A percentile compares a stretch with the other conserved stretches of the same genome.
Conservation (phyloP, 352 stramenopile genomes). For the Phytophthora pini region DNA sequence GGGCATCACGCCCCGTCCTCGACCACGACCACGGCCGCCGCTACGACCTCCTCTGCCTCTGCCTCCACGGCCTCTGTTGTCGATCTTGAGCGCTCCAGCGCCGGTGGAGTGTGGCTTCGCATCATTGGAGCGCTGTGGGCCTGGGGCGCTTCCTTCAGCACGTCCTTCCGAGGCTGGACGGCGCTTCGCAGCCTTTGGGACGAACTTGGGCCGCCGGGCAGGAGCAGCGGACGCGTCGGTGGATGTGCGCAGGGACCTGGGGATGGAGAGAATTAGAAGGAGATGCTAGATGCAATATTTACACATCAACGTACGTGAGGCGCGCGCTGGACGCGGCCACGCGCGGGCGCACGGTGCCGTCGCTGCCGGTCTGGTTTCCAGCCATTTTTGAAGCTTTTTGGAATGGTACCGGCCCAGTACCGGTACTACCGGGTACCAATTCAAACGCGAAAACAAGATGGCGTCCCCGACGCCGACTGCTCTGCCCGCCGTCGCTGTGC, state of each 20-base stretch:
- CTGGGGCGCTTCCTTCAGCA: conserved; percentile 8
- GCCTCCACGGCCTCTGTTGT: conserved; percentile 48
- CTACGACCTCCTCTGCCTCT: conserved; percentile 46
- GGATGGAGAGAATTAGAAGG: not conserved
- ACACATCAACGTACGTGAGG: conserved; percentile 55
- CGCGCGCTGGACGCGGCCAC: conserved; percentile 74
- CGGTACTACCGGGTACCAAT: conserved; percentile 9
- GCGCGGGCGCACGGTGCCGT: conserved; percentile 63
- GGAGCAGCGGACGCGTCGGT: conserved; percentile 37
- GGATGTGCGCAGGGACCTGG: conserved; percentile 66
- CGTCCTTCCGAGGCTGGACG: conserved; percentile 42
- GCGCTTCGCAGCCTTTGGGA: conserved; percentile 75
- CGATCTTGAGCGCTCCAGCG: conserved; percentile 27
- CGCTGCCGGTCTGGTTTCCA: conserved; percentile 43
- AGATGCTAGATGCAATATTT: not conserved
- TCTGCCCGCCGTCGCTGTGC: not conserved
- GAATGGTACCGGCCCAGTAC: too few relatives aligned
- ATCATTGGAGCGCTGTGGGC: conserved; percentile 18
- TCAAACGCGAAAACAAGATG: too few relatives aligned
- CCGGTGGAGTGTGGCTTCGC: conserved; percentile 30
- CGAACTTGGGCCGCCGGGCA: conserved; percentile 76
- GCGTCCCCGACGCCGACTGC: too few relatives aligned
- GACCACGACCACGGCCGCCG: conserved; percentile 56
- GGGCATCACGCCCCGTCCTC: conserved; percentile 59
- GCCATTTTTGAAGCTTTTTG: conserved; percentile 31